Evolutionary conservation across 202 grass and related monocot genomes (phyloP).

Genomic region (Hordeum pubiflorum): DNA sequence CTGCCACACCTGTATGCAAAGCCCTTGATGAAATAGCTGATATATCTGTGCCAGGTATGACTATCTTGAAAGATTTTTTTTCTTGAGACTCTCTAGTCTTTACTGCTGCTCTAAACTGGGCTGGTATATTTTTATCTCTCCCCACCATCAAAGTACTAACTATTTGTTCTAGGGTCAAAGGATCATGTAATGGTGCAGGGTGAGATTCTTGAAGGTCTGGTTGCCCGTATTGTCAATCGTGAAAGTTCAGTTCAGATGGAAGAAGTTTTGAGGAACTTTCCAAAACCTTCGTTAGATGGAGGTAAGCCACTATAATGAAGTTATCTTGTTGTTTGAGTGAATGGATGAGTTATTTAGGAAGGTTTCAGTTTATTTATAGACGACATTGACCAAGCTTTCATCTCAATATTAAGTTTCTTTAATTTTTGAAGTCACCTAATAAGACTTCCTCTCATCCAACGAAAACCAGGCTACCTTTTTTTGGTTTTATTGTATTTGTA

Average conservation of each 20-base stretch:
- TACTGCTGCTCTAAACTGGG: neutral
- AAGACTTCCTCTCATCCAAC: neutral
- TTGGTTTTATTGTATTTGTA: neutral
- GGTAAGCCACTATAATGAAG: constrained; percentile 36
- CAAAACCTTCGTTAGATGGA: constrained; percentile 39
- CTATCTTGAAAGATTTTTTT: neutral
- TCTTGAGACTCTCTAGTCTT: neutral
- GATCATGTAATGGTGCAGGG: constrained; percentile 88
- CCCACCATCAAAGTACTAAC: neutral
- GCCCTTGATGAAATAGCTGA: constrained; percentile 94
- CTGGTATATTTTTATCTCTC: neutral
- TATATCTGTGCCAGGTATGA: constrained; percentile 73
- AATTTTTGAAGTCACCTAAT: neutral
- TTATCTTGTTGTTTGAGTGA: neutral
- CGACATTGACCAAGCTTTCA: neutral
- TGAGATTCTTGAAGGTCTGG: constrained; percentile 95
- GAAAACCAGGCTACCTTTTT: neutral
- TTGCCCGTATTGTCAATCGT: constrained; percentile 73
- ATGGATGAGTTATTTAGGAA: neutral
- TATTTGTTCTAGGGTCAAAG: constrained; percentile 56
- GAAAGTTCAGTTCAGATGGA: constrained; percentile 79
- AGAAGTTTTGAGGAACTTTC: constrained; percentile 64
- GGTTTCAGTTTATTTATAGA: neutral
- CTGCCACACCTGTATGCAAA: constrained; percentile 85
- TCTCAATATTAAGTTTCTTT: neutral